phyloP scores from a whole-genome alignment of 1,284 basidiomycete species.

The Bondarzewia mesenterica region DNA sequence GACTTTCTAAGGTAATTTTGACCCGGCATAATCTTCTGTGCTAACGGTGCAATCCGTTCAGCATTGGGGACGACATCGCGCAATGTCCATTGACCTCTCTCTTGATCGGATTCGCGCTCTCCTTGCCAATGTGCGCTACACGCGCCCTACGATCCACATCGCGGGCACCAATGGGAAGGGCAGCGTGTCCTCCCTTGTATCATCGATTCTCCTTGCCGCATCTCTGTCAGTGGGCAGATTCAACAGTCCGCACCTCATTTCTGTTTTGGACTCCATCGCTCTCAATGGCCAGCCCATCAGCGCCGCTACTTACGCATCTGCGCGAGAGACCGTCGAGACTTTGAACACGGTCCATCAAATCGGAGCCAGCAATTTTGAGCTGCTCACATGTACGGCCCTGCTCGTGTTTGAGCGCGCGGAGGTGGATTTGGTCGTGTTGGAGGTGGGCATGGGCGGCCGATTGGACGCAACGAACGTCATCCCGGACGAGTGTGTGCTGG shows the following conservation, averaged over 20 bases:
- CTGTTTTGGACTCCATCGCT: constrained; percentile 71
- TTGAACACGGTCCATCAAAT: constrained; percentile 39
- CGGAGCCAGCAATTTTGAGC: constrained; percentile 72
- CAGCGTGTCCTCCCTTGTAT: constrained; percentile 78
- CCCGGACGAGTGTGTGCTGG: constrained; percentile 58
- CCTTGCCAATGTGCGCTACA: constrained; percentile 55
- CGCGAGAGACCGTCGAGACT: constrained; percentile 41
- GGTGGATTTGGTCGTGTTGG: constrained; percentile 81
- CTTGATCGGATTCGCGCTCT: constrained; percentile 64
- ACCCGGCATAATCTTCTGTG: no score
- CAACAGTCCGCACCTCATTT: constrained; percentile 89
- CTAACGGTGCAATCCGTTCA: no score
- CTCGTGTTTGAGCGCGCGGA: constrained; percentile 57
- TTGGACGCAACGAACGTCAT: constrained; percentile 93
- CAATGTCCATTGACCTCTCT: constrained; percentile 73
- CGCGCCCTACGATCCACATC: constrained; percentile 84
- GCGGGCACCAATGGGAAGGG: constrained; percentile 99
- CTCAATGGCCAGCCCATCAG: constrained; percentile 57
- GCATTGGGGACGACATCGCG: neutral
- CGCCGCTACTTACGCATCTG: constrained; percentile 40
- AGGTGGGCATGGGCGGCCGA: constrained; percentile 93
- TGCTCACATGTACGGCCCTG: constrained; percentile 77
- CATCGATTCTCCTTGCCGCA: constrained; percentile 62
- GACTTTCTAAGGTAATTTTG: no score
- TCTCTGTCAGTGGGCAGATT: constrained; percentile 72